These are phyloP conservation scores for Fraxinus latifolia DNA, from an alignment of 305 asterid genomes.

Conservation along the genomic window DNA sequence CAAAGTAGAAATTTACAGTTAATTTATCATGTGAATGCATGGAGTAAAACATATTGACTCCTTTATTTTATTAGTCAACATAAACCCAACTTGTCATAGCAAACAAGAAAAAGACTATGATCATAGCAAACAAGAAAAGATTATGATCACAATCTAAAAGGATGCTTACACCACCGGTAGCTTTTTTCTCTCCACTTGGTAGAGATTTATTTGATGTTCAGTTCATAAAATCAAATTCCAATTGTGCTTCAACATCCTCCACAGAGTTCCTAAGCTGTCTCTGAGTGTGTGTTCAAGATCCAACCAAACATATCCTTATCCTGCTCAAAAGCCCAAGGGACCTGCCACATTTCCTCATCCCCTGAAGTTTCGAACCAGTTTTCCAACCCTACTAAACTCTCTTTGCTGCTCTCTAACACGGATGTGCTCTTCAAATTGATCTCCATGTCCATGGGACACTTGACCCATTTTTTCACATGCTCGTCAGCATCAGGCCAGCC, in stretches of 20 bases:
- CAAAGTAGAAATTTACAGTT: not conserved
- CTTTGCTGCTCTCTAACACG: not conserved
- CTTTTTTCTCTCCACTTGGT: not conserved
- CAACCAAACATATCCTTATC: not conserved
- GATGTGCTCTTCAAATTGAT: not conserved
- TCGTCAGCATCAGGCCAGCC: not conserved
- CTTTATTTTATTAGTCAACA: not conserved
- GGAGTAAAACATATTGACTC: not conserved
- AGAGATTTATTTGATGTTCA: not conserved
- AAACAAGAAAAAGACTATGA: not conserved
- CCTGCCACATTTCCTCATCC: not conserved
- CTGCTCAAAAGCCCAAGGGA: not conserved
- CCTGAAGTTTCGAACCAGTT: not conserved
- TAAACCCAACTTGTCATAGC: not conserved
- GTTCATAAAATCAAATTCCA: not conserved
- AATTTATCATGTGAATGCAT: not conserved
- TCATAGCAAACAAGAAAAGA: not conserved
- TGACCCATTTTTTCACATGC: not conserved
- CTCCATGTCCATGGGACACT: not conserved
- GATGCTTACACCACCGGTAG: not conserved
- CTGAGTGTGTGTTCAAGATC: not conserved
- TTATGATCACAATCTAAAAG: not conserved
- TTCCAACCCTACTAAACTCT: not conserved
- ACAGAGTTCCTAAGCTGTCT: not conserved
- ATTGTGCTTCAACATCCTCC: not conserved